Evolutionary conservation across 1,284 basidiomycete species (phyloP).

Genomic region (Malassezia arunalokei): DNA sequence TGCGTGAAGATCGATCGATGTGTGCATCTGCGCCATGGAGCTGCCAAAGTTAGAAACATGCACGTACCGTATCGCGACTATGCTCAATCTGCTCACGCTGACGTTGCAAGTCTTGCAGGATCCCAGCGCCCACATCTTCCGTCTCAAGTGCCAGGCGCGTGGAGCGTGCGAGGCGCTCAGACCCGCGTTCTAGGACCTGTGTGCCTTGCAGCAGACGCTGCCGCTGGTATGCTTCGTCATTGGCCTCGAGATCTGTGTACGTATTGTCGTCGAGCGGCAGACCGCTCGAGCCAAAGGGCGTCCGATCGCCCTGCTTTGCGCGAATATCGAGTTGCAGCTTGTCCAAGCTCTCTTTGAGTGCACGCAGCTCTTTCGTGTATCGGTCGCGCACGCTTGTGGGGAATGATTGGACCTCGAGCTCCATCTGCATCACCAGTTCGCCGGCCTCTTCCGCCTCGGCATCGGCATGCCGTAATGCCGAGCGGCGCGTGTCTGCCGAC

Average conservation of each 20-base stretch:
- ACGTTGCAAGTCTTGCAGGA: slow-evolving; percentile 67
- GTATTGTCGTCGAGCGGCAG: slow-evolving; percentile 6
- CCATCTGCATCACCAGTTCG: slow-evolving; percentile 92
- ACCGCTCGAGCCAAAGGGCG: not conserved
- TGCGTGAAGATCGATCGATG: slow-evolving; percentile 54
- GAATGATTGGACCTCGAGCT: slow-evolving; percentile 93
- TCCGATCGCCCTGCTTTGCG: not conserved
- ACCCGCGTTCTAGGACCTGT: slow-evolving; percentile 47
- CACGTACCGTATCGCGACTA: slow-evolving; percentile 68
- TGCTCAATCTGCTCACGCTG: slow-evolving; percentile 95
- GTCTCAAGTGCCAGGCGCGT: slow-evolving; percentile 90
- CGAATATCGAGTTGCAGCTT: slow-evolving; percentile 23
- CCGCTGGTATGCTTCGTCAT: slow-evolving; percentile 46
- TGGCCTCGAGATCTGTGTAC: slow-evolving; percentile 23
- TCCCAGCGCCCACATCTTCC: slow-evolving; percentile 85
- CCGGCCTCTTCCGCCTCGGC: slow-evolving; percentile 97
- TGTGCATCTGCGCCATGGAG: slow-evolving; percentile 53
- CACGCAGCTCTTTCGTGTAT: slow-evolving; percentile 28
- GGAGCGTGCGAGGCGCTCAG: slow-evolving; percentile 68
- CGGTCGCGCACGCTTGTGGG: slow-evolving; percentile 53
- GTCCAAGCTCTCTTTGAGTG: slow-evolving; percentile 28
- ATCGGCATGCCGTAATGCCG: slow-evolving; percentile 69
- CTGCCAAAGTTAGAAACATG: slow-evolving; percentile 26
- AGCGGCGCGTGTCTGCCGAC: slow-evolving; percentile 61
- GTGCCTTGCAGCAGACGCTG: slow-evolving; percentile 45